These are phyloP conservation scores for Urtica urens DNA, from an alignment of 306 rosid species.

Conservation along the genomic window DNA sequence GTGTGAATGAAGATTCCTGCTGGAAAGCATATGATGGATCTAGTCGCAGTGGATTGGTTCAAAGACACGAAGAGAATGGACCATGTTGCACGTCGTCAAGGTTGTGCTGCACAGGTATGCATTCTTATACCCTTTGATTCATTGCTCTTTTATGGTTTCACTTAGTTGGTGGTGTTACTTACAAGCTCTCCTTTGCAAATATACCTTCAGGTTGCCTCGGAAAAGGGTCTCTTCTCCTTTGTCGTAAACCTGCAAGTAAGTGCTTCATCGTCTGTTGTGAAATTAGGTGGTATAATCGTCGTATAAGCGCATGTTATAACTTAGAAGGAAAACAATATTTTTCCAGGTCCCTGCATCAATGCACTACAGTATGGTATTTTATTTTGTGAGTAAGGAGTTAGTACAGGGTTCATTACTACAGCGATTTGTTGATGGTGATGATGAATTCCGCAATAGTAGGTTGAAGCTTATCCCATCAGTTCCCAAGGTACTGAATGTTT, in stretches of 20 bases:
- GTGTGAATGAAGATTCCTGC: constrained; percentile 60
- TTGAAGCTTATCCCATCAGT: constrained; percentile 96
- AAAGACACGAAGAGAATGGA: constrained; percentile 96
- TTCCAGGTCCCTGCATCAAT: constrained; percentile 88
- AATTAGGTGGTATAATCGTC: constrained; percentile 10
- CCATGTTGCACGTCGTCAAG: constrained; percentile 87
- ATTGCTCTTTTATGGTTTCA: not conserved
- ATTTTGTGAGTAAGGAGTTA: constrained; percentile 75
- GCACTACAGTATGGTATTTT: constrained; percentile 94
- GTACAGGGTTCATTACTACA: constrained; percentile 89
- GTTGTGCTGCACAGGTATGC: constrained; percentile 93
- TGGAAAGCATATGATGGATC: constrained; percentile 93
- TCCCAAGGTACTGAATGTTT: constrained; percentile 87
- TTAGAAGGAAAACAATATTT: constrained; percentile 13
- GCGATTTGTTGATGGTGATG: constrained; percentile 94
- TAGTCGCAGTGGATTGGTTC: constrained; percentile 97
- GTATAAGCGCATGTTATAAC: too few species aligned
- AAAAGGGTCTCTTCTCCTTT: constrained; percentile 82
- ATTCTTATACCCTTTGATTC: not conserved
- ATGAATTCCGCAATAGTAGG: constrained; percentile 95
- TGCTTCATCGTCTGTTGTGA: constrained; percentile 13
- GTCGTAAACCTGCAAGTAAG: constrained; percentile 84
- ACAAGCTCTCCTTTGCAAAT: constrained; percentile 7
- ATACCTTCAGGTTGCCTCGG: constrained; percentile 68
- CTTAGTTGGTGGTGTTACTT: constrained; percentile 8